phyloP scores from a whole-genome alignment of 108 stramenopile species.

The Ochromonas danica region DNA sequence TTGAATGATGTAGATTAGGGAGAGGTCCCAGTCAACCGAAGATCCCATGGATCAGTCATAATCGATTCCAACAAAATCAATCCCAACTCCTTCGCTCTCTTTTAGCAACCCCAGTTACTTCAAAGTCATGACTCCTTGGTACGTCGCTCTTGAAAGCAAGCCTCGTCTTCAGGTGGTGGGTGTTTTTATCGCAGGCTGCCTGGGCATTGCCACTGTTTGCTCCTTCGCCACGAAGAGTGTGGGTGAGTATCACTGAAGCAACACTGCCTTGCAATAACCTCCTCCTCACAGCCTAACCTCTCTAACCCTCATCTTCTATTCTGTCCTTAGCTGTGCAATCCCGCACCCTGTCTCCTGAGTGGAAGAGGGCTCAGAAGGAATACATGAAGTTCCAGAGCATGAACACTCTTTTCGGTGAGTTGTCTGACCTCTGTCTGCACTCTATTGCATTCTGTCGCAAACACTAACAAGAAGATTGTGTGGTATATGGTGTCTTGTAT shows the following conservation, averaged over 20 bases:
- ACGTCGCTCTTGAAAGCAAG: slow-evolving; percentile 14
- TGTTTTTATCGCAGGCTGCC: slow-evolving; percentile 14
- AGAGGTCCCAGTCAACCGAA: slow-evolving; percentile 13
- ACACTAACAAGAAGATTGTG: too few species aligned
- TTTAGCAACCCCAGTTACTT: slow-evolving; percentile 15
- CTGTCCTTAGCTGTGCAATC: slow-evolving; percentile 14
- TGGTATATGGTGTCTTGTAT: too few species aligned
- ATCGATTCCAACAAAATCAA: slow-evolving; percentile 17
- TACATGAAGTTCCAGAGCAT: too few species aligned
- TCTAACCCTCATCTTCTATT: slow-evolving; percentile 16
- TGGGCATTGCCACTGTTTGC: slow-evolving; percentile 13
- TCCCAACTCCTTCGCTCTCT: slow-evolving; percentile 13
- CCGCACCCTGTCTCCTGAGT: too few species aligned
- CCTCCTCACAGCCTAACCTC: slow-evolving; percentile 13
- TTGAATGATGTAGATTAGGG: slow-evolving; percentile 16
- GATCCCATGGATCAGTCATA: slow-evolving; percentile 15
- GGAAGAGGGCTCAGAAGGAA: too few species aligned
- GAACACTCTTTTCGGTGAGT: too few species aligned
- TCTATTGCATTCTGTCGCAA: too few species aligned
- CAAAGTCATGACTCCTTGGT: slow-evolving; percentile 15
- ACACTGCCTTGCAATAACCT: slow-evolving; percentile 15
- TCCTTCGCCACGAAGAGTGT: slow-evolving; percentile 13
- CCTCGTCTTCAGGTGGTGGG: slow-evolving; percentile 12
- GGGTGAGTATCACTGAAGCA: slow-evolving; percentile 14
- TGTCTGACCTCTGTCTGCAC: too few species aligned